Conservation (phyloP, 202 grass and related monocot species). For the Schoenoplectus triqueter region DNA sequence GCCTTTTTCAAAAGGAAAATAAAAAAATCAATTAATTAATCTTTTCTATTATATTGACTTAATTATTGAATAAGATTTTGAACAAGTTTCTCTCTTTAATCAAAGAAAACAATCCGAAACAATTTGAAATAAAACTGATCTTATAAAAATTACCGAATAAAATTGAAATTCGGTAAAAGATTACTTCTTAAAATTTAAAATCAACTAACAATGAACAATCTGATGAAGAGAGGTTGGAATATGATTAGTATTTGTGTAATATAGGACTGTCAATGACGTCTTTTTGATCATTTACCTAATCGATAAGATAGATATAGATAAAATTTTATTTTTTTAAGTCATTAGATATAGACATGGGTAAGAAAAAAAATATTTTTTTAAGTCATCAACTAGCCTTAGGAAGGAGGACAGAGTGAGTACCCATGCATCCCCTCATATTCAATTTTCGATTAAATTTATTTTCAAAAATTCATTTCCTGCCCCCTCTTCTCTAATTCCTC, state of each 20-base stretch:
- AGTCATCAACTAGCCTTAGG: not conserved
- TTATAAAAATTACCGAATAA: not conserved
- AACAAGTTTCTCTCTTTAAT: not conserved
- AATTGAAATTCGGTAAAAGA: too few relatives aligned
- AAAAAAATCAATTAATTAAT: too few relatives aligned
- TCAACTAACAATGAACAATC: too few relatives aligned
- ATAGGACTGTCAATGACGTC: not conserved
- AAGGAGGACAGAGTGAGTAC: not conserved
- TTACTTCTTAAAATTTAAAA: too few relatives aligned
- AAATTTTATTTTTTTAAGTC: too few relatives aligned
- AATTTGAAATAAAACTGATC: not conserved
- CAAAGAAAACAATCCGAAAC: not conserved
- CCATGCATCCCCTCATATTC: not conserved
- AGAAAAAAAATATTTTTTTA: too few relatives aligned
- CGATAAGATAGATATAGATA: too few relatives aligned
- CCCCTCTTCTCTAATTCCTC: not conserved
- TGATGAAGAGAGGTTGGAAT: too few relatives aligned
- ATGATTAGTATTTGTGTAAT: too few relatives aligned
- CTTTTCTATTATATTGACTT: not conserved
- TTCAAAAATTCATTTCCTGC: not conserved
- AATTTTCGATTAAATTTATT: not conserved
- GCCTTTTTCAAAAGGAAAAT: too few relatives aligned
- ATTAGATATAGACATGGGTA: too few relatives aligned
- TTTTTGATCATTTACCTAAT: too few relatives aligned
- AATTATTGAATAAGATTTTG: not conserved